phyloP scores from a whole-genome alignment of 164 flowering plant species.

The Stephania yunnanensis region DNA sequence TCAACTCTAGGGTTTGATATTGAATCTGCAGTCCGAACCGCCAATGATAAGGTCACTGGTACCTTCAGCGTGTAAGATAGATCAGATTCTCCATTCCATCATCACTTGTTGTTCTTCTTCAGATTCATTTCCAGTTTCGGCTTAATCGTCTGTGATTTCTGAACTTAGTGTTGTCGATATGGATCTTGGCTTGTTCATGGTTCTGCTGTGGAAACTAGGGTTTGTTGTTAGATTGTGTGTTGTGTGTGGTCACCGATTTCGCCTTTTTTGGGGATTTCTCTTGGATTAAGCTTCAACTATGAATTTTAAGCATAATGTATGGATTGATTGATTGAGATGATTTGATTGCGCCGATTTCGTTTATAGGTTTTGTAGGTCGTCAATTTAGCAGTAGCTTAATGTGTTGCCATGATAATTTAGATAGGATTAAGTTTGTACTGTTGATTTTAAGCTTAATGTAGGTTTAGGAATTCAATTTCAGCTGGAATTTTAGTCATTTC shows the following conservation, averaged over 20 bases:
- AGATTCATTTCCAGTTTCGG: too few species aligned
- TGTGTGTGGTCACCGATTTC: too few species aligned
- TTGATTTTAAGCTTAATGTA: neutral
- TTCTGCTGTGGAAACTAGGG: too few species aligned
- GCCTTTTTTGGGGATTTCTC: too few species aligned
- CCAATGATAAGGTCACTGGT: conserved; percentile 82
- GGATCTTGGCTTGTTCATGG: too few species aligned
- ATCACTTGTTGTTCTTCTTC: too few species aligned
- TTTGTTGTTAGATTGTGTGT: too few species aligned
- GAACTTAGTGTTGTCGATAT: too few species aligned
- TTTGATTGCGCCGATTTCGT: too few species aligned
- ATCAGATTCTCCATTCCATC: neutral
- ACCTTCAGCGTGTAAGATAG: conserved; percentile 69
- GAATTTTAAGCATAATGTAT: neutral
- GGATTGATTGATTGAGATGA: neutral
- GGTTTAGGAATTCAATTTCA: neutral
- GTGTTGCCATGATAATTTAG: neutral
- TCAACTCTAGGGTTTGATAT: conserved; percentile 56
- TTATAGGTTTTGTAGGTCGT: too few species aligned
- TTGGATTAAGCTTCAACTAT: neutral
- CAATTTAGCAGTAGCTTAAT: too few species aligned
- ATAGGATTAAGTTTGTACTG: neutral
- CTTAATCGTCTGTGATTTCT: too few species aligned
- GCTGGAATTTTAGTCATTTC: neutral
- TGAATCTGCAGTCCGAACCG: conserved; percentile 76